Evolutionary conservation across 2,329 filamentous ascomycete genomes (phyloP).

Genomic region (Daldinia eschscholtzii): DNA sequence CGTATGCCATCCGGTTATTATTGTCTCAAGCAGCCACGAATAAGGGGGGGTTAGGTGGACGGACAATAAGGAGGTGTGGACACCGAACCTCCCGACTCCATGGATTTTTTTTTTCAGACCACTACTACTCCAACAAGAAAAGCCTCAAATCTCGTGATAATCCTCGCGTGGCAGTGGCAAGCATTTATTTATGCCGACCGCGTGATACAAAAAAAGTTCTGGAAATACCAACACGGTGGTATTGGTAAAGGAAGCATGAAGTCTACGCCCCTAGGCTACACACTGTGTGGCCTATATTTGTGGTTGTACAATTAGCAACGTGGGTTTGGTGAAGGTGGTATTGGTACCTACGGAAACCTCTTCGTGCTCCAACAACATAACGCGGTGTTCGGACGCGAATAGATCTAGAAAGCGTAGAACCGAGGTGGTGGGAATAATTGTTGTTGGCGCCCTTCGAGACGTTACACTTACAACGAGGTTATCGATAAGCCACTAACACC

Average conservation of each 20-base stretch:
- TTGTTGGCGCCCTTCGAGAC: not conserved
- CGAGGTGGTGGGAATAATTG: not conserved
- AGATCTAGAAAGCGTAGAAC: slow-evolving; percentile 6
- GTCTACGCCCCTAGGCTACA: slow-evolving; percentile 1
- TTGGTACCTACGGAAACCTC: not conserved
- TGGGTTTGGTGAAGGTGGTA: not conserved
- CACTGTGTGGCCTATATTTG: slow-evolving; percentile 25
- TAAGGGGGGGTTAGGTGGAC: not conserved
- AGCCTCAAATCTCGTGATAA: not conserved
- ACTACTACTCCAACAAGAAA: not conserved
- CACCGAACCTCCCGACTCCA: not conserved
- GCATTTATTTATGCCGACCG: slow-evolving; percentile 10
- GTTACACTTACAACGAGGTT: not conserved
- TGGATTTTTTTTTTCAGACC: not conserved
- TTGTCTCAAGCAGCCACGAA: not conserved
- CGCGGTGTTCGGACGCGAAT: slow-evolving; percentile 2
- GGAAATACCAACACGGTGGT: slow-evolving; percentile 3
- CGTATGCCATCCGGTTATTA: not conserved
- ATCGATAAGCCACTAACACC: slow-evolving; percentile 16
- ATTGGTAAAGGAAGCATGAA: slow-evolving; percentile 6
- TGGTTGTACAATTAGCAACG: slow-evolving; percentile 14
- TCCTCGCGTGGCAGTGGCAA: not conserved
- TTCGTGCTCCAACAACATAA: slow-evolving; percentile 7
- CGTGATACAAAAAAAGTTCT: slow-evolving; percentile 20
- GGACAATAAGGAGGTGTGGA: not conserved